phyloP scores from a whole-genome alignment of 1,284 basidiomycete species.

The Ceraceosorus guamensis region DNA sequence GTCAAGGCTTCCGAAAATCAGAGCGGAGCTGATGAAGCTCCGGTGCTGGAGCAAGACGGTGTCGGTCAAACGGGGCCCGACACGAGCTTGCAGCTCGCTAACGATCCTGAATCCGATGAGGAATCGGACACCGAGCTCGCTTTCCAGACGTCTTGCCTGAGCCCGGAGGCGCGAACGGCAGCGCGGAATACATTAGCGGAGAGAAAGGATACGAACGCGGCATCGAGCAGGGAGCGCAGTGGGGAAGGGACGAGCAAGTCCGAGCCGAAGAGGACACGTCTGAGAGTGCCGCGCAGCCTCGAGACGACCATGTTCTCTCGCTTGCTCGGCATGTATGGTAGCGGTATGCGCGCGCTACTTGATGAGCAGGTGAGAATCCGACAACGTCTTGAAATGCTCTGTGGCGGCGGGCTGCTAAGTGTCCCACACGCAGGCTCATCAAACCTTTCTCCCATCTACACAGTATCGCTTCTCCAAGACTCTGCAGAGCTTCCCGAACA shows the following conservation, averaged over 20 bases:
- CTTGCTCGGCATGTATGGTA: conserved; percentile 76
- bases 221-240: conserved; percentile 4
- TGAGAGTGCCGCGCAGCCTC: conserved; percentile 62
- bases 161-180: neutral
- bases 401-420: too few species aligned
- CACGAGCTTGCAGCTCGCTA: conserved; percentile 8
- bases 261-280: conserved; percentile 4
- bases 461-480: conserved; percentile 68
- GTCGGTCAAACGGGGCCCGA: conserved; percentile 1
- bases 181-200: neutral
- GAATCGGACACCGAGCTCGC: conserved; percentile 8
- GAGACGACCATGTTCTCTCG: conserved; percentile 88
- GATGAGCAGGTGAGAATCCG: conserved; percentile 50
- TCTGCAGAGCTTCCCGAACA: conserved; percentile 81
- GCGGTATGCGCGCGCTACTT: conserved; percentile 75
- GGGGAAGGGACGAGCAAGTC: neutral
- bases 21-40: conserved; percentile 6
- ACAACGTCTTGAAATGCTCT: too few species aligned
- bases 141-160: too few species aligned
- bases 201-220: neutral
- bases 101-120: conserved; percentile 6
- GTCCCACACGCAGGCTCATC: too few species aligned
- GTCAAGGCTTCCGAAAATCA: conserved; percentile 11
- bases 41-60: too few species aligned
- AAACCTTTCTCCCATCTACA: too few species aligned